Base-by-base conservation (phyloP, 2,329 filamentous ascomycete genomes). In the Diplodia seriata region DNA sequence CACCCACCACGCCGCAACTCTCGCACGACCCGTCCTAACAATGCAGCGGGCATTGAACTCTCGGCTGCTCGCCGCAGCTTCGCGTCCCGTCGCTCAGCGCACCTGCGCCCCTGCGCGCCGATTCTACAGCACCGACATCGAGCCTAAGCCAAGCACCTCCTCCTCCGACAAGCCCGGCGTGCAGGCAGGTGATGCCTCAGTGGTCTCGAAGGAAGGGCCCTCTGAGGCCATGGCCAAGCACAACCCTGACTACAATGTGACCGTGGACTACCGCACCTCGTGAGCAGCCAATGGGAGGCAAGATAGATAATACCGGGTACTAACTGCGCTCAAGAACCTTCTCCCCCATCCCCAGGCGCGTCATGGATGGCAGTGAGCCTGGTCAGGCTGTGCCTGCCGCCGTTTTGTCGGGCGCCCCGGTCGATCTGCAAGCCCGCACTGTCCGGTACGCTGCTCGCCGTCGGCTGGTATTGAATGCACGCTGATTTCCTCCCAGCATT, bases 311-410 rank as follows among this genome's bases (percentile, higher is more conserved):
- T 55, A 40, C 31, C n/a, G 43, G 62, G 23, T 50, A 63, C 75
- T 78, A 69, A 79, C 71, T 55, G 40, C 49, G 57, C 53, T 36
- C 68, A 43, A 97, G 94, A 69, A 89, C 89, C 76, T 99, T 92
- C 81, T 97, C 94, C 1, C 95, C 94, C 23, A 89, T 97, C 26
- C 94, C 95, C 68, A 94, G 91, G 83, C 87, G 89, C 72, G 86
- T 97, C 69, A 93, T 97, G 87, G 90, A 97, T 76, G 95, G 94
- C 75, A 96, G 91, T 77, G 94, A 98, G 82, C 88, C 90, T 53
- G 87, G 85, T 49, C 87, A 90, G 4, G 83, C 88, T 69, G 85
- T 95, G 51, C 88, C 94, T 63, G 95, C 94, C 31, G 93, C 93
- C 69, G 87, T 95, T 33, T 85, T 97, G 38, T 98, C 95, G 3